Conservation (phyloP, 2,329 filamentous ascomycete genomes). For the Rhytidhysteron rufulum region DNA sequence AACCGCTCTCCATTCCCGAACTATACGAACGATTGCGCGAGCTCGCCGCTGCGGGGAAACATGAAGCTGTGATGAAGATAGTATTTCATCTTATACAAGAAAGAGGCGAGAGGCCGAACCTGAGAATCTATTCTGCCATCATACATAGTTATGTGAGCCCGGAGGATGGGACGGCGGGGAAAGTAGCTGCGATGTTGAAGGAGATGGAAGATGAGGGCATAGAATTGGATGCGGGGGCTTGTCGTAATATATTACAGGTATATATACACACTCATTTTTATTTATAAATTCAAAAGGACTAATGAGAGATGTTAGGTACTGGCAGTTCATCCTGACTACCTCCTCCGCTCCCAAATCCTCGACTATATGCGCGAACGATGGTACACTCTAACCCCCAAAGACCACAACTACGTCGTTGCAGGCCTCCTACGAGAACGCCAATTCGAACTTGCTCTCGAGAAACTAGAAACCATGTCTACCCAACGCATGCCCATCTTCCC, state of each 20-base stretch:
- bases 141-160: conserved; percentile 67
- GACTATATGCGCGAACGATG: conserved; percentile 71
- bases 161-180: conserved; percentile 61
- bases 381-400: conserved; percentile 59
- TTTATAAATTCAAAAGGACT: too few relatives aligned
- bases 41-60: conserved; percentile 21
- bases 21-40: conserved; percentile 27
- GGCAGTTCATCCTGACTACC: conserved; percentile 80
- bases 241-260: conserved; percentile 68
- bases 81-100: conserved; percentile 57
- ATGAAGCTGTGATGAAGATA: conserved; percentile 35
- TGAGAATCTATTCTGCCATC: conserved; percentile 67
- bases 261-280: too few relatives aligned
- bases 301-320: too few relatives aligned
- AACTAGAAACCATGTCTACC: conserved; percentile 63
- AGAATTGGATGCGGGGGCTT: conserved; percentile 61
- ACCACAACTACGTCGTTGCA: conserved; percentile 64
- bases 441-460: conserved; percentile 72
- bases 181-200: conserved; percentile 60
- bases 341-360: conserved; percentile 68
- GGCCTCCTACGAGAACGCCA: conserved; percentile 78
- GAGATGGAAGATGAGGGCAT: conserved; percentile 67
- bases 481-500: conserved; percentile 53
- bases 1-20: background rate
- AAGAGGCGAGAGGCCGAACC: conserved; percentile 53